Evolutionary conservation across 176 grass and related monocot genomes (phyloP), one percentile per base, ranked within the genome.

Genomic region (Calamus simplicifolius): DNA sequence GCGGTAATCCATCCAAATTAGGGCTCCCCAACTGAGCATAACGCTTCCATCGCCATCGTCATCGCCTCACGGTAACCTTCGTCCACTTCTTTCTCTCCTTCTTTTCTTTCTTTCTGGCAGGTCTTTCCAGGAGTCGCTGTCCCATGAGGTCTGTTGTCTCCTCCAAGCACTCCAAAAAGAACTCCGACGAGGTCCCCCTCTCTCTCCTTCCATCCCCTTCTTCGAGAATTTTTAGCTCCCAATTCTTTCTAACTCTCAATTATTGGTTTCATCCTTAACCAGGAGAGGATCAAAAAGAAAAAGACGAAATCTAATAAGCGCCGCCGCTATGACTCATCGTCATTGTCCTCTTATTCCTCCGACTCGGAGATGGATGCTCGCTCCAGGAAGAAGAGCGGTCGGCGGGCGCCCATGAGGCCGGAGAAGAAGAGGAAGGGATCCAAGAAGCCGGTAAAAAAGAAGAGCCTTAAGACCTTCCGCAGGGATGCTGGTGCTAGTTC

Each of bases 301-400:
- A 68, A 68, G 29, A 19, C 0, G 1, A 68, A 68, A 30, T 68
- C 65, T 18, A 19, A 51, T 26, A 68, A 56, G 18, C 51, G 65
- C 5, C 65, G 65, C 7, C 52, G 65, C 25, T 16, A 12, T 12
- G 8, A 13, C 35, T 43, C 10, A 1, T 12, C 8, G 19, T 17
- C 65, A 52, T 35, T 17, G 10, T 66, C 50, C 13, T 53, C 25
- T 25, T 66, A 49, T 28, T 68, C 65, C 52, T 55, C 65, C 27
- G 52, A 30, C 2, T 21, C 18, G n/a, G 52, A 68, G 50, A 52
- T 55, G 1, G 65, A 19, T 19, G 27, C 27, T 19, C 28, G 65
- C n/a, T 1, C 65, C 27, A 51, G 29, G 27, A 27, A 28, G n/a
- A 68, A 43, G 29, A 18, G 65, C 5, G 17, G 18, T 43, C 35